These are phyloP conservation scores for Wallacemonas collosoma DNA, from an alignment of 208 protist species.

Conservation along the genomic window DNA sequence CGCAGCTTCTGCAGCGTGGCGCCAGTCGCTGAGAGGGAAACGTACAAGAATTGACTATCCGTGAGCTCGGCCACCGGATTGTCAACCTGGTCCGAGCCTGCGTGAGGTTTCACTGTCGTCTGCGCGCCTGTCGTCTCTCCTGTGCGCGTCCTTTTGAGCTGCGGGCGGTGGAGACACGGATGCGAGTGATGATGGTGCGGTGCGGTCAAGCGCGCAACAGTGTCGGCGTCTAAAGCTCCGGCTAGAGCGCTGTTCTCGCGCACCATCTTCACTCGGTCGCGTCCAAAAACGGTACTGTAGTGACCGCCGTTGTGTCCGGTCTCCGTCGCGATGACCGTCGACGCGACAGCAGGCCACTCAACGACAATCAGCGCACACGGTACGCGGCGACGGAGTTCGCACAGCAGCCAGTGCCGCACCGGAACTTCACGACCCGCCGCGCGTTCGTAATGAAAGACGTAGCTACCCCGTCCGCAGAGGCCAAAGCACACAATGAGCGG, in stretches of 20 bases:
- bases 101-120: too few relatives aligned
- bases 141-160: too few relatives aligned
- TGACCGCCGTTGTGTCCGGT: too few relatives aligned
- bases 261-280: background rate
- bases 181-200: background rate
- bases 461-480: conserved; percentile 34
- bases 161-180: background rate
- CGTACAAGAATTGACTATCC: conserved; percentile 14
- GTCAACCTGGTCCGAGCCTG: too few relatives aligned
- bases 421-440: conserved; percentile 44
- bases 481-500: conserved; percentile 66
- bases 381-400: conserved; percentile 55
- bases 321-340: too few relatives aligned
- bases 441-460: conserved; percentile 59
- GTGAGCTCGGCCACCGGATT: conserved; percentile 6
- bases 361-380: conserved; percentile 63
- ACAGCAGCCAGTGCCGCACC: conserved; percentile 54
- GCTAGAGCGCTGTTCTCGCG: background rate
- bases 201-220: background rate
- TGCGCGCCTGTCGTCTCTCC: too few relatives aligned
- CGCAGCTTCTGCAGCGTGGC: conserved; percentile 8
- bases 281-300: too few relatives aligned
- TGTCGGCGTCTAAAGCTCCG: background rate
- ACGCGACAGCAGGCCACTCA: conserved; percentile 28
- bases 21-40: background rate